Conservation (phyloP, 225 moss, liverwort and hornwort genomes). For the Pleurozium schreberi region DNA sequence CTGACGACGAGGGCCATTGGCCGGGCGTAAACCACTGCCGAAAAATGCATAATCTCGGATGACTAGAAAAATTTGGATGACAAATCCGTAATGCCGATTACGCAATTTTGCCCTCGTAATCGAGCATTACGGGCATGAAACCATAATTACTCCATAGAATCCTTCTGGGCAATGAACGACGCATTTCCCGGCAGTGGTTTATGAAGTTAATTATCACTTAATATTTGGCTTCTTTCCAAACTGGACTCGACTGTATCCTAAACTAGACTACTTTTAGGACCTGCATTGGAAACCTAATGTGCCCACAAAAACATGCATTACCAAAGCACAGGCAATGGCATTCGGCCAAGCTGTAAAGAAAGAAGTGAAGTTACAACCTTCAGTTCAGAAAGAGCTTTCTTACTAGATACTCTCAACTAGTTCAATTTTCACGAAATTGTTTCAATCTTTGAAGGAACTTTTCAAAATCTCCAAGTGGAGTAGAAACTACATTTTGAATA, state of each 20-base stretch:
- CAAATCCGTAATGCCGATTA: too few species aligned
- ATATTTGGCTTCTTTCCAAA: too few species aligned
- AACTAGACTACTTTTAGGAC: not conserved
- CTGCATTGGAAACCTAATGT: not conserved
- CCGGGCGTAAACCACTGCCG: too few species aligned
- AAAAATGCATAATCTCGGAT: too few species aligned
- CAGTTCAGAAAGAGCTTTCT: too few species aligned
- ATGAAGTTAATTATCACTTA: not conserved
- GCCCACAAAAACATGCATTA: not conserved
- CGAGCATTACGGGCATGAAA: too few species aligned
- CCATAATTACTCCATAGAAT: too few species aligned
- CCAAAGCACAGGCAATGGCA: not conserved
- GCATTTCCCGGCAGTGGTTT: not conserved
- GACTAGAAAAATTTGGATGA: too few species aligned
- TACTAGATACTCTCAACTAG: not conserved
- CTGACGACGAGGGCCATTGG: too few species aligned
- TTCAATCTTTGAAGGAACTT: not conserved
- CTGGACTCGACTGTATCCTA: not conserved
- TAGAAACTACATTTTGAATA: not conserved
- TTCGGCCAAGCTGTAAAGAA: not conserved
- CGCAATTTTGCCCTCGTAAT: too few species aligned
- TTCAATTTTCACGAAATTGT: not conserved
- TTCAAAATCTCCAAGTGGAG: not conserved
- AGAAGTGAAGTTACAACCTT: too few species aligned
- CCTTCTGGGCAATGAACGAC: too few species aligned